Evolutionary conservation across 768 basidiomycete species (phyloP), one percentile per base, ranked within the genome.

Genomic region (Gautieria morchelliformis): DNA sequence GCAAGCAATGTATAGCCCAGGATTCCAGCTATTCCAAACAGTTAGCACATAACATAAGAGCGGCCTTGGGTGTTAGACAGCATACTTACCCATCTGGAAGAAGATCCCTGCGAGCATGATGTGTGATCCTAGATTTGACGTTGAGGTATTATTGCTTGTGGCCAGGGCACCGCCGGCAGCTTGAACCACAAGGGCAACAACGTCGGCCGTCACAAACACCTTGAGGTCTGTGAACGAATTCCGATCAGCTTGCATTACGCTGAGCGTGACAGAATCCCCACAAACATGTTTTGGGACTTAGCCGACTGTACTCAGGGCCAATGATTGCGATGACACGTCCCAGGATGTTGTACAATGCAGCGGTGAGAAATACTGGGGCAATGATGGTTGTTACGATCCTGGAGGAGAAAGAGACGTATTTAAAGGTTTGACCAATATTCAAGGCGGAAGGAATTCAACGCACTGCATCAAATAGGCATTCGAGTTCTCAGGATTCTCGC

Each of bases 101-200:
- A 71, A 70, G 59, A 87, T 85, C 51, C 84, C 85, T 1, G 69
- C 80, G 12, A 84, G 72, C 81, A 85, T 83, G 63, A 83, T 72
- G 49, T 77, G 62, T 10, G 73, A 74, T 33, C 56, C 56, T 30
- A n/a, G 15, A 17, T 57, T 47, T 7, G 14, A 17, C 27, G 45
- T 35, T 19, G 46, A 7, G 1, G 1, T 6, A 35, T 30, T 11
- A 15, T 9, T 55, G 32, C 8, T 12, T 22, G 56, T 19, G 27
- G 56, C 56, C 9, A 57, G 7, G 10, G 17, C 56, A 17, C 56
- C 56, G 5, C 56, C 56, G 14, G 19, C 56, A 35, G 45, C 12
- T 49, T 57, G 56, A 32, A 57, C 56, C 2, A 57, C 17, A 11
- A 57, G 56, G 5, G 27, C 37, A 19, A 57, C 8, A 15, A 57